Evolutionary conservation across 2,329 filamentous ascomycete genomes (phyloP), one percentile per base, ranked within the genome.

Genomic region (Mycogone perniciosa): DNA sequence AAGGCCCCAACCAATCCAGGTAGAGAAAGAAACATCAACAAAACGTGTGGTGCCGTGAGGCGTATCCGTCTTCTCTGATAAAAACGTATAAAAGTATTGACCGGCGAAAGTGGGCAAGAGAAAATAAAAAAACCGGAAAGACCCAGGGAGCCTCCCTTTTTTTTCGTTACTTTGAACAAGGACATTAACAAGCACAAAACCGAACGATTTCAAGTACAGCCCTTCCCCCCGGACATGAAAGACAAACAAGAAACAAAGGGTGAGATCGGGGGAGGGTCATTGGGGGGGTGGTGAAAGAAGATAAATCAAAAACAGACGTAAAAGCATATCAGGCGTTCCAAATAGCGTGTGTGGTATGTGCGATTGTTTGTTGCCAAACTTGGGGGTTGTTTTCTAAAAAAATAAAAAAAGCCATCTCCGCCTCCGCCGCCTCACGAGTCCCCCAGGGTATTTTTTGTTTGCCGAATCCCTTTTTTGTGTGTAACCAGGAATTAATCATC

Each of bases 1-100:
- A 52, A 48, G 20, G 39, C 45, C 45, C 44, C 45, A 42, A 44
- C 46, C 50, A 38, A 38, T 35, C 31, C 62, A 56, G 13, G 13
- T 11, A 11, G 13, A 61, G 62, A 57, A 20, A 20, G 20, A 20
- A 20, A 20, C 20, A 20, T 20, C 20, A 58, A 51, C 55, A 59
- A 62, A 62, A 52, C 59, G 52, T 61, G 57, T 60, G 60, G 57
- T 65, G 67, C 67, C 67, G 67, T 64, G 67, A 69, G 67, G 67
- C 67, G 57, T 63, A 61, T 62, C 64, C 64, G 60, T 69, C 66
- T 68, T 68, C 61, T 60, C 62, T 63, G 57, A 59, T 56, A 62
- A 60, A 61, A 59, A 44, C 42, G 44, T 58, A 55, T 47, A 57
- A 50, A 13, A 33, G 31, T 46, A 35, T 51, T 39, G 11, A 11